Percentiles rank a stretch among this genome's conserved stretches.
These are phyloP conservation scores for Cryptococcus jaspeensis DNA, from an alignment of 1,284 basidiomycete species.

Conservation along the genomic window DNA sequence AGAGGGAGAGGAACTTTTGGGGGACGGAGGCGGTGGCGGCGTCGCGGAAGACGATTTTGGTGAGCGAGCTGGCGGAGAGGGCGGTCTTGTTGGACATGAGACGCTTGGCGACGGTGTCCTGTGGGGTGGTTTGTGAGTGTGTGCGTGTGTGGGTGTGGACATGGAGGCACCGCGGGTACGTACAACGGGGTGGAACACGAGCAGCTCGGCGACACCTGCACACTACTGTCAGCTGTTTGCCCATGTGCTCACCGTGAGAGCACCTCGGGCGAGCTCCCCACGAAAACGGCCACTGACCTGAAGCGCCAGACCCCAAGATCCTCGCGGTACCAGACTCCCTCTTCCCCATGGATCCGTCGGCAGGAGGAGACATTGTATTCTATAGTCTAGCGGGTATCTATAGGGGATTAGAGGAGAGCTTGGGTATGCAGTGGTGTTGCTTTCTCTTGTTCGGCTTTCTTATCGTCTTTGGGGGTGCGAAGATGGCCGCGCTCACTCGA, in stretches of 20 bases:
- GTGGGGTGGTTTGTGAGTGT: background rate
- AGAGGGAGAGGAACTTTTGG: constrained; percentile 83
- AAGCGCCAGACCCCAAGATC: constrained; percentile 86
- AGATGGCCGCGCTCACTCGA: no score
- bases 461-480: no score
- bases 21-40: constrained; percentile 67
- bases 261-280: background rate
- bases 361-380: constrained; percentile 44
- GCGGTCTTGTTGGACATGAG: constrained; percentile 93
- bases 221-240: background rate
- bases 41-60: constrained; percentile 82
- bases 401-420: background rate
- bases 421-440: no score
- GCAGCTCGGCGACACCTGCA: constrained; percentile 85
- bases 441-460: no score
- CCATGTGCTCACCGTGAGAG: constrained; percentile 1
- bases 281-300: constrained; percentile 59
- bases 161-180: constrained; percentile 3
- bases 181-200: constrained; percentile 80
- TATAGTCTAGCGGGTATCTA: background rate
- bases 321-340: constrained; percentile 84
- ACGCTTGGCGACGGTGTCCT: constrained; percentile 92
- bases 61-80: constrained; percentile 65
- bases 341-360: constrained; percentile 38
- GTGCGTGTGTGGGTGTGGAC: background rate